phyloP scores from a whole-genome alignment of 139 green algal species.

The Ettlia oleoabundans region DNA sequence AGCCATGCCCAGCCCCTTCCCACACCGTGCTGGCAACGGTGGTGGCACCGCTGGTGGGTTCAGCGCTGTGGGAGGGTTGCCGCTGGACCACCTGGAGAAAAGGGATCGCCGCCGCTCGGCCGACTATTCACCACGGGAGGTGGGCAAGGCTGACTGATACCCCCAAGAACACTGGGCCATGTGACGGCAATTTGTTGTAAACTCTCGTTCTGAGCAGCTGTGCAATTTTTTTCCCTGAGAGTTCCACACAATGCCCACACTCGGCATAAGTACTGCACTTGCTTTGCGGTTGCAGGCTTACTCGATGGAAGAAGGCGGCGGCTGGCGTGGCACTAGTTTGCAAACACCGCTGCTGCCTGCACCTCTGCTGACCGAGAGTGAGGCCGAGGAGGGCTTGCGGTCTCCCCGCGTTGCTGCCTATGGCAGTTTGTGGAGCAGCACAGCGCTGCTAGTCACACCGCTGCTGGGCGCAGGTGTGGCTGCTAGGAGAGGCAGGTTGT shows the following conservation, averaged over 20 bases:
- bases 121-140: neutral
- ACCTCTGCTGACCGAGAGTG: neutral
- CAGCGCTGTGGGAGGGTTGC: neutral
- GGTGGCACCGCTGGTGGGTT: neutral
- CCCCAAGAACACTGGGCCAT: too few relatives aligned
- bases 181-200: too few relatives aligned
- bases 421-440: neutral
- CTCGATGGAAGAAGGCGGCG: too few relatives aligned
- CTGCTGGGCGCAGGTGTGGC: constrained; percentile 17
- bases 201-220: too few relatives aligned
- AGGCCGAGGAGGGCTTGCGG: neutral
- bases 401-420: neutral
- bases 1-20: neutral
- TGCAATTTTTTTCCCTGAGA: too few relatives aligned
- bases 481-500: too few relatives aligned
- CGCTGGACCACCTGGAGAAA: neutral
- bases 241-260: too few relatives aligned
- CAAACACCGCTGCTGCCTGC: neutral
- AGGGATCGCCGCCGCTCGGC: neutral
- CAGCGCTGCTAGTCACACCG: constrained; percentile 2
- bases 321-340: neutral
- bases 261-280: too few relatives aligned
- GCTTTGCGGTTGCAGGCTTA: neutral
- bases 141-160: too few relatives aligned
- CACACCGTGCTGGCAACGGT: neutral